Percentiles rank a stretch among this genome's conserved stretches.
These are phyloP conservation scores for Xylogone sp. DNA, from an alignment of 2,329 filamentous ascomycete species.

Conservation along the genomic window DNA sequence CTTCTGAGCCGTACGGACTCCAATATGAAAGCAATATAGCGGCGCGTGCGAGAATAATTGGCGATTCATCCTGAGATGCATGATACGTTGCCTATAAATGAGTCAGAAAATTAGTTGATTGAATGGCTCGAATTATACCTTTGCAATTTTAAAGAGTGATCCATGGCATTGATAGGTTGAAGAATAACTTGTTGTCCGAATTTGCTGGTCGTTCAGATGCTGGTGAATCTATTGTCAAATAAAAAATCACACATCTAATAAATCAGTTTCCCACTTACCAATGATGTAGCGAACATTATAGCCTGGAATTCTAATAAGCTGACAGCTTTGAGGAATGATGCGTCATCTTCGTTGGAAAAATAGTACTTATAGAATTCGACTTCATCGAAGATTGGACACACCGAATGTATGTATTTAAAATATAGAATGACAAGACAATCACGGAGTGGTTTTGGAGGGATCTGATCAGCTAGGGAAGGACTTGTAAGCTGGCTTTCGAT, in stretches of 20 bases:
- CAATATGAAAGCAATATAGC: constrained; percentile 6
- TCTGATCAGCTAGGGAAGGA: not conserved
- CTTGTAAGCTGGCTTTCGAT: not conserved
- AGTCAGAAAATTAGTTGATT: not conserved
- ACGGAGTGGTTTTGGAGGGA: constrained; percentile 3
- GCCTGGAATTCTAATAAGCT: constrained; percentile 3
- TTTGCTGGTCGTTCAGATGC: constrained; percentile 4
- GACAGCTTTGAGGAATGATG: constrained; percentile 2
- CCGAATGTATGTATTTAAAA: constrained; percentile 3
- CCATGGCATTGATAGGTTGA: constrained; percentile 4
- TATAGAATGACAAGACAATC: constrained; percentile 3
- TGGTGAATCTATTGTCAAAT: not conserved
- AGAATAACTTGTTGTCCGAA: constrained; percentile 3
- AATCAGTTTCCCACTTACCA: not conserved
- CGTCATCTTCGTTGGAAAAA: not conserved
- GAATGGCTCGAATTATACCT: constrained; percentile 2
- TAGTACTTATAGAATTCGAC: constrained; percentile 3
- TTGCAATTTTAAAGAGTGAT: constrained; percentile 2
- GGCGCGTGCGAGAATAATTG: constrained; percentile 2
- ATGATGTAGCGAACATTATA: constrained; percentile 2
- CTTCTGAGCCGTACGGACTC: constrained; percentile 5
- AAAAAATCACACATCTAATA: not conserved
- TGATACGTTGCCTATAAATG: constrained; percentile 4
- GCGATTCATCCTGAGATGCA: constrained; percentile 1
- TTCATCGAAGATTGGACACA: constrained; percentile 6